phyloP scores from a whole-genome alignment of 2,329 filamentous ascomycete genomes.

The Penicillium sp. region DNA sequence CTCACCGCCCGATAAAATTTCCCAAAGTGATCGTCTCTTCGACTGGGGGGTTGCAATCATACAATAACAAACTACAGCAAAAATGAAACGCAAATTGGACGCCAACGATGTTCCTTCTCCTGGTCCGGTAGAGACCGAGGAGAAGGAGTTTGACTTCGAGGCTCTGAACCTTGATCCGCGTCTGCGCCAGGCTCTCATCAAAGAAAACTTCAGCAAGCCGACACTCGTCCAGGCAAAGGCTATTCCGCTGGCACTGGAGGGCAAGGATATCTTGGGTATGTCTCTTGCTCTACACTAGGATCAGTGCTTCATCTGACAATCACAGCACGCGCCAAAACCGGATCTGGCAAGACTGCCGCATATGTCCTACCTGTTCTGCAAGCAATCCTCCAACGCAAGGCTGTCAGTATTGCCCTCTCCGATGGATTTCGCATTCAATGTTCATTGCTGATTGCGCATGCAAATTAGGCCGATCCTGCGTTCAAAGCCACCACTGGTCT shows the following conservation, averaged over 20 bases:
- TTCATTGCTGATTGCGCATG: conserved; percentile 2
- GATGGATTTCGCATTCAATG: neutral
- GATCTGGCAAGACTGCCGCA: conserved; percentile 95
- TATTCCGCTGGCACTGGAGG: conserved; percentile 80
- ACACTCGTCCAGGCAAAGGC: conserved; percentile 84
- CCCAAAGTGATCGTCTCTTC: conserved; percentile 14
- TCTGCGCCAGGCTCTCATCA: conserved; percentile 76
- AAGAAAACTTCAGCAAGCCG: conserved; percentile 76
- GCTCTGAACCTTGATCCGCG: conserved; percentile 76
- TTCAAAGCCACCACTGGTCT: conserved; percentile 61
- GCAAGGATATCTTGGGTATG: conserved; percentile 71
- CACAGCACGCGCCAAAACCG: conserved; percentile 80
- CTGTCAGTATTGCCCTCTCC: conserved; percentile 38
- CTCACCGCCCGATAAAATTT: conserved; percentile 35
- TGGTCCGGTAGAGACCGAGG: conserved; percentile 23
- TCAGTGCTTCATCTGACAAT: conserved; percentile 14
- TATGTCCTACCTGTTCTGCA: conserved; percentile 88
- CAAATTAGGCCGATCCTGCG: conserved; percentile 29
- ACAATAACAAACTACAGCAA: conserved; percentile 15
- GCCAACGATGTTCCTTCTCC: conserved; percentile 42
- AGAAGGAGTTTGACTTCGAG: conserved; percentile 57
- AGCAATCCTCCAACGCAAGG: conserved; percentile 71
- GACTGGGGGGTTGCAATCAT: conserved; percentile 6
- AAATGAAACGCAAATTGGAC: conserved; percentile 48
- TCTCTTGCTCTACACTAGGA: neutral